Evolutionary conservation across 2,329 filamentous ascomycete species (phyloP).

Genomic region (Cytospora leucostoma): DNA sequence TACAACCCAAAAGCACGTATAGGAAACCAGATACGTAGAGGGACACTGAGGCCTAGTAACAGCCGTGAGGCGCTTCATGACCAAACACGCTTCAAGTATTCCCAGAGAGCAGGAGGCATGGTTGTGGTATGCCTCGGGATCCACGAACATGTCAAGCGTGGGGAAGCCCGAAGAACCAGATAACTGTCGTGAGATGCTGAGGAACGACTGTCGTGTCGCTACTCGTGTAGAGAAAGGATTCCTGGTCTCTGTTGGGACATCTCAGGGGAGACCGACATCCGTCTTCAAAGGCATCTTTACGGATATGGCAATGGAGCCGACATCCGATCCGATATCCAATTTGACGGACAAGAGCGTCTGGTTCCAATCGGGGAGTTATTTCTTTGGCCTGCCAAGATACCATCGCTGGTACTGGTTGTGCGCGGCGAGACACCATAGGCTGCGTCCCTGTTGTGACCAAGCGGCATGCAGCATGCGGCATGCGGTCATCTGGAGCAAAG

Average conservation of each 20-base stretch:
- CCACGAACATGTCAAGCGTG: neutral
- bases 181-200: neutral
- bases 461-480: neutral
- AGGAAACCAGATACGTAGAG: no score
- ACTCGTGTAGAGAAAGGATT: neutral
- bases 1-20: no score
- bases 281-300: neutral
- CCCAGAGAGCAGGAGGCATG: neutral
- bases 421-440: conserved; percentile 1
- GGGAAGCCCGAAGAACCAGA: neutral
- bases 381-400: conserved; percentile 8
- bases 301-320: conserved; percentile 11
- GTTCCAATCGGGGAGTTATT: conserved; percentile 6
- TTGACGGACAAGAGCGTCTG: neutral
- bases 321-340: conserved; percentile 11
- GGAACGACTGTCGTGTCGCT: neutral
- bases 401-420: conserved; percentile 1
- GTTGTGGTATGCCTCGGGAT: neutral
- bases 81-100: neutral
- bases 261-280: conserved; percentile 11
- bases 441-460: neutral
- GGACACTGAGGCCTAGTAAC: neutral
- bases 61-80: neutral
- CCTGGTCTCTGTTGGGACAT: neutral
- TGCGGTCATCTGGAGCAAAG: neutral